A percentile compares a stretch with the other conserved stretches of the same genome.
Evolutionary conservation across 352 stramenopile genomes (phyloP).

Genomic region (Albugo candida): DNA sequence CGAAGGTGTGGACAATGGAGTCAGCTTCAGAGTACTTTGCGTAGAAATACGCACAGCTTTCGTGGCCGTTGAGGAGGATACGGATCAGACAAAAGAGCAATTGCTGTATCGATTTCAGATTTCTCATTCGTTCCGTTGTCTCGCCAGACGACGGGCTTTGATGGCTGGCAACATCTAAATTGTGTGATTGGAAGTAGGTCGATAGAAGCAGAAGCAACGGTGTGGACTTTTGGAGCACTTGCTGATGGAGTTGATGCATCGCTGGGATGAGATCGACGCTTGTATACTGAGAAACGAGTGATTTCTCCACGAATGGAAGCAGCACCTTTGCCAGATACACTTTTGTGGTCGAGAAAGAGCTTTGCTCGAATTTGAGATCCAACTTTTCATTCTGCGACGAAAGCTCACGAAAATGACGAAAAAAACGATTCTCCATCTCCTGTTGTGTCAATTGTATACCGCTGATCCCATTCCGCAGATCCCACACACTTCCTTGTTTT

Average conservation of each 20-base stretch:
- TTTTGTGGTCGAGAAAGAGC: conserved; percentile 6
- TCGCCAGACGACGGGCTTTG: conserved; percentile 35
- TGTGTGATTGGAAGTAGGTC: too few species aligned
- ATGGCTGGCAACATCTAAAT: too few species aligned
- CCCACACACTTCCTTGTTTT: conserved; percentile 54
- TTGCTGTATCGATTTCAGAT: background rate
- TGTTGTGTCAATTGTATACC: conserved; percentile 26
- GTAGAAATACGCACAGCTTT: conserved; percentile 69
- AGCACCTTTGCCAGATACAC: conserved; percentile 31
- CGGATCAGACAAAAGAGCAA: conserved; percentile 41
- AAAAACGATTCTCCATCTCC: conserved; percentile 61
- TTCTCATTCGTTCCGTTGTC: too few species aligned
- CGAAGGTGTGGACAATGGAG: conserved; percentile 29
- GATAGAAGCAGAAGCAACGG: too few species aligned
- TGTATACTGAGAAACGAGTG: conserved; percentile 39
- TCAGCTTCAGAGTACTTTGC: conserved; percentile 56
- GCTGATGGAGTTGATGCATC: conserved; percentile 61
- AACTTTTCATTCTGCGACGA: too few species aligned
- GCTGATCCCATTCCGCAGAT: conserved; percentile 11
- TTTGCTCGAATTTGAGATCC: conserved; percentile 10
- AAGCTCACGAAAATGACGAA: conserved; percentile 7
- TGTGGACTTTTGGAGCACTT: conserved; percentile 17
- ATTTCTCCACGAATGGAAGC: conserved; percentile 54
- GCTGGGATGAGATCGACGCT: conserved; percentile 53
- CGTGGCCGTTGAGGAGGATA: conserved; percentile 60